phyloP scores from a whole-genome alignment of 1,139 yeast genomes.

The Blastobotrys aristatus region DNA sequence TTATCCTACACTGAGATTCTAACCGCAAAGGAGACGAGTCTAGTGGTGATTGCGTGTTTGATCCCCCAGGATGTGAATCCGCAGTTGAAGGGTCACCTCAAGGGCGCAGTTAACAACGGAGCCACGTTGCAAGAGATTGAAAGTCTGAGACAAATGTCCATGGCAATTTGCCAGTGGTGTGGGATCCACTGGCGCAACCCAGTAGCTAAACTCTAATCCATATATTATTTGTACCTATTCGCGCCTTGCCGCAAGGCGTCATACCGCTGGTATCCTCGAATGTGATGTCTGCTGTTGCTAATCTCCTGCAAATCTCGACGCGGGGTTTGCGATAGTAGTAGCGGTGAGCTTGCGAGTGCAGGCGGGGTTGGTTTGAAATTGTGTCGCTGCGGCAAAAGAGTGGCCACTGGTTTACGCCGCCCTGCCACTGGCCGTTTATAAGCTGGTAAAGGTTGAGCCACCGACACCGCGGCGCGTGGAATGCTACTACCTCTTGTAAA shows the following conservation, averaged over 20 bases:
- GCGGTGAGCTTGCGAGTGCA: too few relatives aligned
- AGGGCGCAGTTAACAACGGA: slow-evolving; percentile 80
- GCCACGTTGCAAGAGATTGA: slow-evolving; percentile 60
- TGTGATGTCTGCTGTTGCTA: slow-evolving; percentile 9
- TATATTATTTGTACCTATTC: not conserved
- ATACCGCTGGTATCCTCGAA: slow-evolving; percentile 1
- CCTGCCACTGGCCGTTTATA: too few relatives aligned
- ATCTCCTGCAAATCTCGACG: too few relatives aligned
- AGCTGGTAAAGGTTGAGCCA: too few relatives aligned
- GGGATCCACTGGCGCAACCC: slow-evolving; percentile 61
- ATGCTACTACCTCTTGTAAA: too few relatives aligned
- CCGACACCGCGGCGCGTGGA: too few relatives aligned
- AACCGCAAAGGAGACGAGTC: slow-evolving; percentile 64
- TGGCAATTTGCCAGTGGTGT: slow-evolving; percentile 68
- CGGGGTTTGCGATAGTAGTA: too few relatives aligned
- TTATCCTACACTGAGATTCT: slow-evolving; percentile 64
- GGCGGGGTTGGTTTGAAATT: too few relatives aligned
- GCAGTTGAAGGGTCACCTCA: slow-evolving; percentile 82
- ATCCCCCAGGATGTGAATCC: slow-evolving; percentile 96
- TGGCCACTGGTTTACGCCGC: too few relatives aligned
- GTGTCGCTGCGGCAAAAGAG: too few relatives aligned
- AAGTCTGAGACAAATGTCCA: slow-evolving; percentile 56
- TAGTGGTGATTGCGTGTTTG: slow-evolving; percentile 72
- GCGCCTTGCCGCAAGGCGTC: too few relatives aligned
- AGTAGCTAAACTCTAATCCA: slow-evolving; percentile 55